These are phyloP conservation scores for Spinellus fusiger DNA, from an alignment of 192 early-diverging fungal species.

Conservation along the genomic window DNA sequence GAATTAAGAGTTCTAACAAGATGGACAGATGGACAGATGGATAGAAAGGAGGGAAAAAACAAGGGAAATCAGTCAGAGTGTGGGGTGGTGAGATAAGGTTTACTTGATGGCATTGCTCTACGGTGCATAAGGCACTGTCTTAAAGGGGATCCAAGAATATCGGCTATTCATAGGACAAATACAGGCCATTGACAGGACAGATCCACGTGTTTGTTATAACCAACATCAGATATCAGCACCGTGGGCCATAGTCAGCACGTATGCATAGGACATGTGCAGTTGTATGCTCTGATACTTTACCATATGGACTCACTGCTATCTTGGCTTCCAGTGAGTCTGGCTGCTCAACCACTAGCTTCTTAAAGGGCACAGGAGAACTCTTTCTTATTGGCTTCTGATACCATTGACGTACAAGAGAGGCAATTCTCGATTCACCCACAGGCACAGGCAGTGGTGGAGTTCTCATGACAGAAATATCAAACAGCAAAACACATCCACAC, in stretches of 20 bases:
- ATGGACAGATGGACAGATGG: neutral
- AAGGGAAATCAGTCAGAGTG: neutral
- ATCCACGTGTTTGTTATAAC: no score
- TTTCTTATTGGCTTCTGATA: neutral
- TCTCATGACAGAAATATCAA: neutral
- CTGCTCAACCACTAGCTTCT: neutral
- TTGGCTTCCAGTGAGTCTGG: slow-evolving; percentile 4
- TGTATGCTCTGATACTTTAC: no score
- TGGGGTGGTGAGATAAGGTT: neutral
- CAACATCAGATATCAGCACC: no score
- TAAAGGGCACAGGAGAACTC: neutral
- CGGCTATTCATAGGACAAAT: neutral
- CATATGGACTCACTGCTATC: slow-evolving; percentile 14
- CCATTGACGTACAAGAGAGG: neutral
- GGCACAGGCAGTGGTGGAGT: neutral
- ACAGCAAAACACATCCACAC: neutral
- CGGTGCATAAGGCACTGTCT: slow-evolving; percentile 6
- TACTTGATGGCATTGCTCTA: slow-evolving; percentile 12
- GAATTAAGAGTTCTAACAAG: slow-evolving; percentile 3
- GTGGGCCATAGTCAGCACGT: no score
- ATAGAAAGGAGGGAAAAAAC: neutral
- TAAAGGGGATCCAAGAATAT: slow-evolving; percentile 2
- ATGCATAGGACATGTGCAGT: no score
- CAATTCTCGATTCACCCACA: neutral
- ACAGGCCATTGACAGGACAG: no score